Conservation (phyloP, 2,329 filamentous ascomycete species). For the Aureobasidium subglaciale region DNA sequence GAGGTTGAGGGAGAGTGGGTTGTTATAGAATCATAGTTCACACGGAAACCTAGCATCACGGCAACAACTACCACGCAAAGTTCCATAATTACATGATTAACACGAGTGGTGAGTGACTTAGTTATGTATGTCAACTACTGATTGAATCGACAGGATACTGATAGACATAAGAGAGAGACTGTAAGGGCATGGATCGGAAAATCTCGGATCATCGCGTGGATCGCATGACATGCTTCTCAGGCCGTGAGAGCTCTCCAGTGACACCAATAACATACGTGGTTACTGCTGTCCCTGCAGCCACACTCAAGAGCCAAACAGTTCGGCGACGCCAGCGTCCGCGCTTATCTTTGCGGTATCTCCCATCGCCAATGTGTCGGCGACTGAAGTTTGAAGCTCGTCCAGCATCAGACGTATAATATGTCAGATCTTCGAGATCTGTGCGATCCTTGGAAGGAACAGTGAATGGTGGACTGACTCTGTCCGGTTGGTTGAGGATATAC, state of each 20-base stretch:
- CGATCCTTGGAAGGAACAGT: background rate
- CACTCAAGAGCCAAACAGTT: constrained; percentile 40
- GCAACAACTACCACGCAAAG: no score
- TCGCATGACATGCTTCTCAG: background rate
- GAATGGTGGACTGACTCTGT: background rate
- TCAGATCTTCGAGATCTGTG: constrained; percentile 34
- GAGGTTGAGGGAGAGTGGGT: constrained; percentile 6
- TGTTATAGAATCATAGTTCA: background rate
- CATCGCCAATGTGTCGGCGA: constrained; percentile 26
- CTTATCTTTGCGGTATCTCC: constrained; percentile 24
- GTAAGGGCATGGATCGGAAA: no score
- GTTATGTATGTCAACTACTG: background rate
- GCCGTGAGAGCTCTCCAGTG: constrained; percentile 40
- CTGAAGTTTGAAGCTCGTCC: constrained; percentile 27
- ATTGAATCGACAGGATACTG: background rate
- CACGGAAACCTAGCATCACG: no score
- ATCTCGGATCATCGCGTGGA: background rate
- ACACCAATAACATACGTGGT: constrained; percentile 53
- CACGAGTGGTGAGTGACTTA: background rate
- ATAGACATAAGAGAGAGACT: background rate
- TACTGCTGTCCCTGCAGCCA: constrained; percentile 49
- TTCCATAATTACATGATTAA: no score
- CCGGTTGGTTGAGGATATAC: background rate
- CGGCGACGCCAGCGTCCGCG: constrained; percentile 32
- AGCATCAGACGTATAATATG: constrained; percentile 34